Conservation (phyloP, 805 yeast genomes). For the Starmerella floricola region DNA sequence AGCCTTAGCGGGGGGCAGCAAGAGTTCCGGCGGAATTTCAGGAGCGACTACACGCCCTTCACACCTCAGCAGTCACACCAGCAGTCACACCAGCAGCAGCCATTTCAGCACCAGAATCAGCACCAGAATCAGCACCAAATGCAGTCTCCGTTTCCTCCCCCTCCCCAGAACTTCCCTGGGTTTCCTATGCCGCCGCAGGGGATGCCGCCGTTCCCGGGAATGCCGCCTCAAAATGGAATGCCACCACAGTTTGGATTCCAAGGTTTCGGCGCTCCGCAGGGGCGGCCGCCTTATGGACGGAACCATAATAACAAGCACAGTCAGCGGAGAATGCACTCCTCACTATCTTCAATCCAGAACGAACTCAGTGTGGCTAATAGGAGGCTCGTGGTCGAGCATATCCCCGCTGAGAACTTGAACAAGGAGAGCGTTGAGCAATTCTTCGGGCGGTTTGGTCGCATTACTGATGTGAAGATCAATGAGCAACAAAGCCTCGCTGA, state of each 20-base stretch:
- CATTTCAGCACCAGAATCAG: slow-evolving; percentile 1
- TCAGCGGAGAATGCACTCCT: background rate
- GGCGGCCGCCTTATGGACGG: background rate
- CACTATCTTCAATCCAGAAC: slow-evolving; percentile 16
- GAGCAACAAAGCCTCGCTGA: slow-evolving; percentile 28
- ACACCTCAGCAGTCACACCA: background rate
- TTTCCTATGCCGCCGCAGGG: background rate
- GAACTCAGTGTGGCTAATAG: slow-evolving; percentile 25
- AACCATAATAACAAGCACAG: background rate
- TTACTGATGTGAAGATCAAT: slow-evolving; percentile 28
- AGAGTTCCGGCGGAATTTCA: slow-evolving; percentile 24
- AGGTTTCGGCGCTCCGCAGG: background rate
- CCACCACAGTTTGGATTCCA: slow-evolving; percentile 9
- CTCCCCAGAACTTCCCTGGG: no score
- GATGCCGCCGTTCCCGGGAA: background rate
- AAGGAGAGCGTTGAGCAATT: slow-evolving; percentile 29
- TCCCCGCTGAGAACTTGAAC: slow-evolving; percentile 35
- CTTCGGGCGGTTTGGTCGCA: slow-evolving; percentile 35
- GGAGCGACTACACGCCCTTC: slow-evolving; percentile 5
- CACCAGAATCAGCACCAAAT: background rate
- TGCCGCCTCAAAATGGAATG: background rate
- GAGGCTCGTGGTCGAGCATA: slow-evolving; percentile 33
- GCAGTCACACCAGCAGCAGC: slow-evolving; percentile 3
- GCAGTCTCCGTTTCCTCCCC: background rate
- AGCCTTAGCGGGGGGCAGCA: slow-evolving; percentile 24